Evolutionary conservation across 306 rosid species (phyloP), one percentile per base, ranked within the genome.

Genomic region (Argentina anserina): DNA sequence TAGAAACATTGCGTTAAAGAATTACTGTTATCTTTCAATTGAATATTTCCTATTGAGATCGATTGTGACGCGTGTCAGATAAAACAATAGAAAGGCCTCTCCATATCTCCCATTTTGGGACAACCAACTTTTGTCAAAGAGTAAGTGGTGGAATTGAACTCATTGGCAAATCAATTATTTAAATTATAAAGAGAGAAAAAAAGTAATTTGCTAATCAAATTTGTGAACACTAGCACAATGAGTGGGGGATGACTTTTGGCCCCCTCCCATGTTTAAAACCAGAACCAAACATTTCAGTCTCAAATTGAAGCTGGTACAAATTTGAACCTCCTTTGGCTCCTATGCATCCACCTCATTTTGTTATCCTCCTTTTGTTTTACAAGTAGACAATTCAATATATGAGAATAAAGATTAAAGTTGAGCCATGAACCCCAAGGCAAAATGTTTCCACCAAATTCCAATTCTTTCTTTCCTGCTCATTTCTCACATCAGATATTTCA

Each of bases 61-160:
- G n/a, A n/a, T 33, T 53, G 62, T 60, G 77, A 77, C 92, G 82
- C 79, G 82, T 80, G 82, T 75, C 74, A 53, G 78, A 79, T 80
- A 56, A 63, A 73, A 75, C 84, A 85, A 80, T 40, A 71, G 64
- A 78, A 77, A 69, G 74, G 68, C 42, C 34, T 12, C 18, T 55
- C 18, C 61, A 31, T 8, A 25, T 23, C 17, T 0, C 80, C 72
- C 52, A 15, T 78, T 82, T 80, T 79, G 71, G 76, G 69, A 55
- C 79, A 73, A 83, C 76, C 36, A 52, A 79, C 72, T 45, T 62
- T 80, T 81, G 77, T 75, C 81, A 15, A 75, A 58, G 75, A 59
- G 28, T 36, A 10, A 36, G 71, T 73, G 69, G 67, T 73, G 59
- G 43, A 12, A 31, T 71, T 56, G 47, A 53, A 17, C 39, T 31